Percentiles rank a stretch among this genome's conserved stretches.
Conservation (phyloP, 164 flowering plant species). For the Euptelea pleiosperma region DNA sequence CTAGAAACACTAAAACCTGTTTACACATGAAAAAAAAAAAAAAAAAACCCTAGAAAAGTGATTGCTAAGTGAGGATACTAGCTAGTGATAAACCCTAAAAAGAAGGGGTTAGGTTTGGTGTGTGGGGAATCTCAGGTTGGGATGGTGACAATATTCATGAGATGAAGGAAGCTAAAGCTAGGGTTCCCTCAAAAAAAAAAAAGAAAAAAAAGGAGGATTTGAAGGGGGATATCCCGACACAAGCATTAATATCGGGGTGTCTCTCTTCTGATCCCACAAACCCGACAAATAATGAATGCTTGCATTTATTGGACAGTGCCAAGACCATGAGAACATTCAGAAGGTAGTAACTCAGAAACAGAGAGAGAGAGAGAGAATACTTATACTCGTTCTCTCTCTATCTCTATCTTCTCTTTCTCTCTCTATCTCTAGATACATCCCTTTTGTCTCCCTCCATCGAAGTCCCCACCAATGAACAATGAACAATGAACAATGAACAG, state of each 20-base stretch:
- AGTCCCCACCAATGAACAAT: too few species aligned
- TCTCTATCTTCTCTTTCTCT: too few species aligned
- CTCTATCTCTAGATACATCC: background rate
- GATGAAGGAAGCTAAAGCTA: background rate
- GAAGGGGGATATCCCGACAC: slow-evolving; percentile 38
- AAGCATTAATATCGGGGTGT: slow-evolving; percentile 43
- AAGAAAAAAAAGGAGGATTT: slow-evolving; percentile 32
- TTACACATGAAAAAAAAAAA: too few species aligned
- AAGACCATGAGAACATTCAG: slow-evolving; percentile 26
- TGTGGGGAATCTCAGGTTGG: background rate
- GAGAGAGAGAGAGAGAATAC: background rate
- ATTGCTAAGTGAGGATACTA: too few species aligned
- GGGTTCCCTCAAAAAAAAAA: background rate
- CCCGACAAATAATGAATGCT: slow-evolving; percentile 6
- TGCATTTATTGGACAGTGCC: slow-evolving; percentile 43
- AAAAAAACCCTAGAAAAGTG: too few species aligned
- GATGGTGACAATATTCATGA: background rate
- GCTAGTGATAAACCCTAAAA: too few species aligned
- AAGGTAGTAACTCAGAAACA: background rate
- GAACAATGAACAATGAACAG: too few species aligned
- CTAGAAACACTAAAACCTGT: too few species aligned
- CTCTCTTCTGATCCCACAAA: slow-evolving; percentile 13
- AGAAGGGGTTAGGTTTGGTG: too few species aligned
- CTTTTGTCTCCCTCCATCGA: background rate
- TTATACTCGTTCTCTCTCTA: too few species aligned